Conservation (phyloP, 805 yeast genomes). For the Isabelozyma gotoi region DNA sequence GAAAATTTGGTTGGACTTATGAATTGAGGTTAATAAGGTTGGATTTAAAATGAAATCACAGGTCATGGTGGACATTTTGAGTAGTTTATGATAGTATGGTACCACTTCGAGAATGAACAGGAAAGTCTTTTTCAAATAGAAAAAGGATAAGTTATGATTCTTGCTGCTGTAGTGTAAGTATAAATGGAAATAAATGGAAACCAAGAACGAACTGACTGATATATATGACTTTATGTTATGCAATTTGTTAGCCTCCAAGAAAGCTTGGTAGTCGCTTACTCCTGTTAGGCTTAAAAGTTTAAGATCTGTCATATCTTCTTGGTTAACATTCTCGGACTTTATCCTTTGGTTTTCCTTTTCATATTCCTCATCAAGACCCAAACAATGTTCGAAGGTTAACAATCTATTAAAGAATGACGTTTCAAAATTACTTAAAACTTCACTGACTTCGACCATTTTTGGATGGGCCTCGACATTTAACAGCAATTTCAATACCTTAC, state of each 20-base stretch:
- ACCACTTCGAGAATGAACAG: slow-evolving; percentile 18
- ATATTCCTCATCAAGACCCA: slow-evolving; percentile 3
- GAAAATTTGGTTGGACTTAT: slow-evolving; percentile 25
- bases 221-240: slow-evolving; percentile 14
- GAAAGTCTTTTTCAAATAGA: slow-evolving; percentile 23
- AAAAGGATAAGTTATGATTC: slow-evolving; percentile 27
- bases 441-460: slow-evolving; percentile 29
- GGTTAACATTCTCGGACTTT: not conserved
- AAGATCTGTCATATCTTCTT: not conserved
- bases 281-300: slow-evolving; percentile 8
- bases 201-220: slow-evolving; percentile 21
- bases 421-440: slow-evolving; percentile 32
- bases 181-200: slow-evolving; percentile 34
- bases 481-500: slow-evolving; percentile 31
- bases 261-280: slow-evolving; percentile 11
- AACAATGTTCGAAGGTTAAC: not conserved
- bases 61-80: slow-evolving; percentile 21
- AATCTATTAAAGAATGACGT: slow-evolving; percentile 1
- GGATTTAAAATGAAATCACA: slow-evolving; percentile 30
- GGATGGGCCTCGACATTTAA: slow-evolving; percentile 35
- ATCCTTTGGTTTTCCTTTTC: not conserved
- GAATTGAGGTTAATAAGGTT: slow-evolving; percentile 27
- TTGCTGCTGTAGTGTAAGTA: slow-evolving; percentile 29
- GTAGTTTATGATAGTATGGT: slow-evolving; percentile 19
- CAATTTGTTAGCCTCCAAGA: slow-evolving; percentile 6